Base-by-base conservation (phyloP, 441 rosid genomes). In the Gossypium gossypioides region DNA sequence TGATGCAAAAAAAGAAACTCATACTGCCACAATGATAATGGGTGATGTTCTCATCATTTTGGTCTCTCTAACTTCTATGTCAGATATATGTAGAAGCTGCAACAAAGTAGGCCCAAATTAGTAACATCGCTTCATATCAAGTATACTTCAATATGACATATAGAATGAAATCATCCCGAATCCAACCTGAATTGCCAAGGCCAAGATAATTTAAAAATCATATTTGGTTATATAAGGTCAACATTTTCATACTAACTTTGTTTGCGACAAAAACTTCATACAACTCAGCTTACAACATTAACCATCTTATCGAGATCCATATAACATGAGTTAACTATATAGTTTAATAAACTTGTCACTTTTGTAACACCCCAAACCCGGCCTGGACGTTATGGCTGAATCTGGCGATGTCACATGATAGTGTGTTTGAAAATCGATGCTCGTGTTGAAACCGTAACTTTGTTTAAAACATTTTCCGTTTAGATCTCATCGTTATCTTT, bases 11-110 rank as follows among this genome's bases (percentile, higher is more conserved):
- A 42, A 6, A n/a, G 37, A 25, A 72, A 68, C 25, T 21, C 82
- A 57, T 89, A 92, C 99, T 72, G 83, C 87, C 10, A 91, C 86
- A 22, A 91, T 80, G 73, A 95, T 95, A 67, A 83, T 74, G 0
- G 98, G 99, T 4, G 88, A 82, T 50, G 77, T 84, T 80, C 96
- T 97, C 97, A 95, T 86, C 97, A 91, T 89, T 85, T 91, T 95
- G 71, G 86, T 89, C 77, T 95, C 97, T 76, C 84, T 79, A 37
- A 95, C 87, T 64, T 91, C 93, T 65, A 89, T 89, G 0, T 91
- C 97, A 52, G 97, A 95, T 74, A 91, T 75, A 79, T 91, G 97
- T 51, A 95, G 86, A 83, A 95, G 85, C 98, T 95, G 86, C 73
- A 77, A 48, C 4, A 56, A 70, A 58, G 64, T 55, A 64, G 3